phyloP scores from a whole-genome alignment of 345 rosid species.

The Salix purpurea region DNA sequence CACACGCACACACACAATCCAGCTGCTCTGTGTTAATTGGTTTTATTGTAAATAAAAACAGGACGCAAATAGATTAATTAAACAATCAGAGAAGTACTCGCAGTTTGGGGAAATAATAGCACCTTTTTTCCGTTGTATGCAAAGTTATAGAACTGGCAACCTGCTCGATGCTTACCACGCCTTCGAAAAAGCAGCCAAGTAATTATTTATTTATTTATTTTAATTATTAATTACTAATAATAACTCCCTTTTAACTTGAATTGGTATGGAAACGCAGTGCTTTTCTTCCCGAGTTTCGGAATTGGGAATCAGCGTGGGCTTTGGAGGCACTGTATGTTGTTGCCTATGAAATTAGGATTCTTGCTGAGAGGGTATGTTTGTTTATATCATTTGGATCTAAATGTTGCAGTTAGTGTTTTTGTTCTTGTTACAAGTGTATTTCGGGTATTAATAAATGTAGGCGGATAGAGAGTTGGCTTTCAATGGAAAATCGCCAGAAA shows the following conservation, averaged over 20 bases:
- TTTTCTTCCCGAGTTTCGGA: slow-evolving; percentile 94
- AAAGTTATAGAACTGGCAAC: slow-evolving; percentile 58
- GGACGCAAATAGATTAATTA: slow-evolving; percentile 71
- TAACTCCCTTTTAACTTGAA: not conserved
- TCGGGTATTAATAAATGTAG: slow-evolving; percentile 32
- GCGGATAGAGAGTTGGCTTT: slow-evolving; percentile 81
- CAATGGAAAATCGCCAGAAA: slow-evolving; percentile 86
- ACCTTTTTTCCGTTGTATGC: slow-evolving; percentile 74
- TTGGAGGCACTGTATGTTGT: slow-evolving; percentile 76
- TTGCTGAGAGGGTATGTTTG: slow-evolving; percentile 74
- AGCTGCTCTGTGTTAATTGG: not conserved
- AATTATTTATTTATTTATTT: not conserved
- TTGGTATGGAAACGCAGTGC: slow-evolving; percentile 42
- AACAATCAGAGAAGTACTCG: slow-evolving; percentile 68
- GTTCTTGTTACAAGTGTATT: not conserved
- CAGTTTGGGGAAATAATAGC: slow-evolving; percentile 60
- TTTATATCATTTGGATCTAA: not conserved
- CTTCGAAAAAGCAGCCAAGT: slow-evolving; percentile 86
- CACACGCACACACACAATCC: not conserved
- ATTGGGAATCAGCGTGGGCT: slow-evolving; percentile 98
- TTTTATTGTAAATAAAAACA: slow-evolving; percentile 28
- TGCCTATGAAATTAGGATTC: slow-evolving; percentile 90
- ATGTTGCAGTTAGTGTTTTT: not conserved
- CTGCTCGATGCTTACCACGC: slow-evolving; percentile 72
- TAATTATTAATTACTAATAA: not conserved